These are phyloP conservation scores for Vaccinium vitisidaea DNA, from an alignment of 148 eudicot genomes.

Conservation along the genomic window DNA sequence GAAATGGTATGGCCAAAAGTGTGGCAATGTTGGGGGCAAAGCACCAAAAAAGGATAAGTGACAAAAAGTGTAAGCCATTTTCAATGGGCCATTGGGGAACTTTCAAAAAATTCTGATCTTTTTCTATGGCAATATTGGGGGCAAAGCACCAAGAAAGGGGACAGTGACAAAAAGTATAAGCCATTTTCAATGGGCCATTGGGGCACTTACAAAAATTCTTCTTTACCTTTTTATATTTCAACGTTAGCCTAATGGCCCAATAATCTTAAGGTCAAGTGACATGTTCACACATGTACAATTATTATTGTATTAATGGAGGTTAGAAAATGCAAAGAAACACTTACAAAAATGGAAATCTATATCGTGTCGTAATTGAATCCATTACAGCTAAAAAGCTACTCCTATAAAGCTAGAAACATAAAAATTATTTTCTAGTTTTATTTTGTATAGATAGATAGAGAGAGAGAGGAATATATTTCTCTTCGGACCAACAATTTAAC, in stretches of 20 bases:
- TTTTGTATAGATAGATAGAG: no score
- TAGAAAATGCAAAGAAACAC: no score
- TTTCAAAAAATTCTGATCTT: not conserved
- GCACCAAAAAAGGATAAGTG: not conserved
- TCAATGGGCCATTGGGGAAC: not conserved
- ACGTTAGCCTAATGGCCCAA: not conserved
- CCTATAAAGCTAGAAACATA: no score
- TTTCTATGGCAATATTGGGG: not conserved
- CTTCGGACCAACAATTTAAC: no score
- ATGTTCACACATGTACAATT: no score
- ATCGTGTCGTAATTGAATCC: no score
- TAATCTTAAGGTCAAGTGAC: no score
- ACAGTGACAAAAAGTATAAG: not conserved
- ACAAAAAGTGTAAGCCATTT: not conserved
- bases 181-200: not conserved
- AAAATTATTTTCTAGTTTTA: no score
- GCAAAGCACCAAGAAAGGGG: not conserved
- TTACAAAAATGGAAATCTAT: no score
- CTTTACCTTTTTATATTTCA: not conserved
- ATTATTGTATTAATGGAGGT: no score
- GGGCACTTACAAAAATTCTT: not conserved
- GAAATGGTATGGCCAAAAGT: not conserved
- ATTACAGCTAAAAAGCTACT: no score
- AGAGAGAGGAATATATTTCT: no score
- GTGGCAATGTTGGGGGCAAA: not conserved